Evolutionary conservation across 169 alveolate genomes (phyloP), one percentile per base, ranked within the genome.

Genomic region (Perkinsus chesapeaki): DNA sequence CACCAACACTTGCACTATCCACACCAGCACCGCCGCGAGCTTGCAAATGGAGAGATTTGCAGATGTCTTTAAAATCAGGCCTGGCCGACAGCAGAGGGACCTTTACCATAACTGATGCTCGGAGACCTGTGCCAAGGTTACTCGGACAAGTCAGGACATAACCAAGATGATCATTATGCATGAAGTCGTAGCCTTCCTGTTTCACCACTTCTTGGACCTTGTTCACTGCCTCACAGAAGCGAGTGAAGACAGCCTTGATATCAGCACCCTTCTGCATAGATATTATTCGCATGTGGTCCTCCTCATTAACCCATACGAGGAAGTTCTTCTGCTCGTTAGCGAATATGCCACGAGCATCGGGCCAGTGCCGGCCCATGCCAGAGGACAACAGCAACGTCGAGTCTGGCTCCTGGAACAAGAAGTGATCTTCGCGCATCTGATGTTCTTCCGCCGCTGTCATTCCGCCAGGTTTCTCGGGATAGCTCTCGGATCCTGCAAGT

Each of bases 311-410:
- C 96, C 96, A 95, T 23, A 95, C 94, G 0, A 96, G 37, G 94
- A 96, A 95, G 34, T 95, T 82, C 91, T 94, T 95, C 38, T 92
- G 91, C 19, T 94, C 95, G 93, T 94, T 95, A 48, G 73, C 73
- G 94, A 95, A 96, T 37, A 96, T 92, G 43, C 96, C 96, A 31
- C 96, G 93, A 16, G 95, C 97, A 48, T 96, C 94, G 20, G 97
- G 97, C 97, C 97, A 95, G 82, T 96, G 93, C n/a, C 94, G 91
- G 92, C 94, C 95, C 93, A 91, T 48, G 37, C 95, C 95, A 48
- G 92, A 48, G 47, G 95, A 92, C 37, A 48, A 91, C 37, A 93
- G 91, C 38, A 93, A 92, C n/a, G 93, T 73, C 20, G 95, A 93
- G 91, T 93, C 95, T 10, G 95, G 95, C 91, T 95, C 95, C 91